Conservation (phyloP, 1,284 basidiomycete genomes). For the Ceratobasidium sp. region DNA sequence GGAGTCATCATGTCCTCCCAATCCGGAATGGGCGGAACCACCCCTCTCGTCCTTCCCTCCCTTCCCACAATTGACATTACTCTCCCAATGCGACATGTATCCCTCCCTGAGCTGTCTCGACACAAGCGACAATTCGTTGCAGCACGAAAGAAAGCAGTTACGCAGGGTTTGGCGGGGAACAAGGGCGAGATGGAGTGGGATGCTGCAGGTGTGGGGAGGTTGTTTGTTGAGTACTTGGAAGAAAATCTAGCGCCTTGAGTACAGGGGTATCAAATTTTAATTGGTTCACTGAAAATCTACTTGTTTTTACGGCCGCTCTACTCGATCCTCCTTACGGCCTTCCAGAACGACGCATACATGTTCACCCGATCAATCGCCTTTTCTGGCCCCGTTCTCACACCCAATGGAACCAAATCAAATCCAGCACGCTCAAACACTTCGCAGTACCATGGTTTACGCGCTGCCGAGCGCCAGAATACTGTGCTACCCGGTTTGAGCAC, state of each 20-base stretch:
- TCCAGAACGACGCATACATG: constrained; percentile 58
- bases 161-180: constrained; percentile 74
- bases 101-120: constrained; percentile 84
- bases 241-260: constrained; percentile 58
- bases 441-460: constrained; percentile 76
- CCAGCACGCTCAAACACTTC: constrained; percentile 61
- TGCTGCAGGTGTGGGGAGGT: constrained; percentile 71
- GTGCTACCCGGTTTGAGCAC: constrained; percentile 68
- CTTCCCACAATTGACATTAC: constrained; percentile 53
- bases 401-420: constrained; percentile 56
- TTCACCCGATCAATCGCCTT: constrained; percentile 68
- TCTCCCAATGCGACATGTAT: constrained; percentile 72
- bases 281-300: too few relatives aligned
- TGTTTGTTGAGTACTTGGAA: constrained; percentile 82
- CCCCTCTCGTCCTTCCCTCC: constrained; percentile 53
- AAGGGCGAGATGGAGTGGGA: constrained; percentile 78
- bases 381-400: constrained; percentile 54
- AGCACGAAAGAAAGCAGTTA: constrained; percentile 86
- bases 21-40: constrained; percentile 60
- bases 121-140: constrained; percentile 87
- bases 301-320: too few relatives aligned
- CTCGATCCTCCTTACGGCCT: constrained; percentile 46
- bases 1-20: constrained; percentile 70
- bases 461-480: constrained; percentile 76
- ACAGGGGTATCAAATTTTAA: too few relatives aligned